Base-by-base conservation (phyloP, 192 early-diverging fungal genomes). In the Rhizophagus clarus region DNA sequence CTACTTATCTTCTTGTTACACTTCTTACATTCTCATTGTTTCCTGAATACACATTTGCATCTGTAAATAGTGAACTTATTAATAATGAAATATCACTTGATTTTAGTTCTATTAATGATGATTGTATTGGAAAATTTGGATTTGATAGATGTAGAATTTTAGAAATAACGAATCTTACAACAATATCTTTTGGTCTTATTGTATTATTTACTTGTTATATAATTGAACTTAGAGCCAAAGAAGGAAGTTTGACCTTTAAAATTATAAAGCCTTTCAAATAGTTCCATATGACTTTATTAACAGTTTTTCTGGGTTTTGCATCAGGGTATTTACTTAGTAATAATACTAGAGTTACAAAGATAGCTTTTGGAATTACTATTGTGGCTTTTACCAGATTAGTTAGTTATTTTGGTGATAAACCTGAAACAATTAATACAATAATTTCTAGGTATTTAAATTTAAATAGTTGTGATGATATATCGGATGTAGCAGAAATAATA, bases 371-470 rank as follows among this genome's bases (percentile, higher is more conserved):
- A 69, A 2, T 69, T 69, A 31, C 11, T 7, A 69, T 8, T 69
- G 6, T 69, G 37, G 29, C 67, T 14, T 29, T 69, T 69, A 32
- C 28, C 10, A 69, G 67, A 69, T 17, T 69, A 37, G 11, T 69
- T 69, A 28, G 37, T 17, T 32, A 69, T 69, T 69, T 29, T 29
- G 34, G 17, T 69, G 67, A 69, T 69, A 28, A 32, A 15, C 34
- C 28, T 20, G 29, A 37, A 34, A 11, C 29, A 69, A 3, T 69
- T 4, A 69, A 69, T 24, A 69, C 67, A 29, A 20, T 20, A 12
- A 37, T 69, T 69, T 69, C 67, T 20, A 1, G 37, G 37, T 69
- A 69, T 69, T 7, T 69, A 28, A 69, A 69, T 69, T n/a, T n/a
- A n/a, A n/a, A n/a, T n/a, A 8, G 66, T 37, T 3, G 34, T 37